Conservation (phyloP, 2,329 filamentous ascomycete genomes). For the Cladobotryum mycophilum region DNA sequence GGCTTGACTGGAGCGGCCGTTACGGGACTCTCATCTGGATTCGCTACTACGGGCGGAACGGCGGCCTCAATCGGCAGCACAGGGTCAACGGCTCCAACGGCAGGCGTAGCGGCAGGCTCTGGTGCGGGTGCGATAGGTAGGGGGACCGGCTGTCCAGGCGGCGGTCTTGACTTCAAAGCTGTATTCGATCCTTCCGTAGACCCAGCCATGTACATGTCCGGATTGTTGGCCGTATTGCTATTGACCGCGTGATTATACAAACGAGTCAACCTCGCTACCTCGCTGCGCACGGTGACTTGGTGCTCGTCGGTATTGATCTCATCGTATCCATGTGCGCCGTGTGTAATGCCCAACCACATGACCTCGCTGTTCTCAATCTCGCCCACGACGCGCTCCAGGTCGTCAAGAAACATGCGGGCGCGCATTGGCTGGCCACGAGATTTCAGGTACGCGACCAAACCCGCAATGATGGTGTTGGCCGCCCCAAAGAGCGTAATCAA, state of each 20-base stretch:
- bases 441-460: constrained; percentile 17
- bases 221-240: constrained; percentile 17
- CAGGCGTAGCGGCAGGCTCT: too few relatives aligned
- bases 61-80: too few relatives aligned
- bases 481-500: constrained; percentile 18
- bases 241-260: constrained; percentile 19
- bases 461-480: constrained; percentile 19
- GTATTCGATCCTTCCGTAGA: too few relatives aligned
- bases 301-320: constrained; percentile 17
- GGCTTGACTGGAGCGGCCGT: too few relatives aligned
- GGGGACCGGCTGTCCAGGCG: too few relatives aligned
- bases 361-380: constrained; percentile 20
- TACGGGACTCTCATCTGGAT: too few relatives aligned
- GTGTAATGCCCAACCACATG: constrained; percentile 19
- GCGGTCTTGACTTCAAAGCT: too few relatives aligned
- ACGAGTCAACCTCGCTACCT: constrained; percentile 17
- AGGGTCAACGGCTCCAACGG: too few relatives aligned
- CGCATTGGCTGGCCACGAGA: constrained; percentile 18
- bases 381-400: constrained; percentile 17
- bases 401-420: constrained; percentile 18
- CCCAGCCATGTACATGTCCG: constrained; percentile 14
- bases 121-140: too few relatives aligned
- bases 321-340: constrained; percentile 15
- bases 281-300: constrained; percentile 17
- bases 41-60: too few relatives aligned